These are phyloP conservation scores for Geotrichum klebahnii DNA, from an alignment of 1,139 yeast species.

Conservation along the genomic window DNA sequence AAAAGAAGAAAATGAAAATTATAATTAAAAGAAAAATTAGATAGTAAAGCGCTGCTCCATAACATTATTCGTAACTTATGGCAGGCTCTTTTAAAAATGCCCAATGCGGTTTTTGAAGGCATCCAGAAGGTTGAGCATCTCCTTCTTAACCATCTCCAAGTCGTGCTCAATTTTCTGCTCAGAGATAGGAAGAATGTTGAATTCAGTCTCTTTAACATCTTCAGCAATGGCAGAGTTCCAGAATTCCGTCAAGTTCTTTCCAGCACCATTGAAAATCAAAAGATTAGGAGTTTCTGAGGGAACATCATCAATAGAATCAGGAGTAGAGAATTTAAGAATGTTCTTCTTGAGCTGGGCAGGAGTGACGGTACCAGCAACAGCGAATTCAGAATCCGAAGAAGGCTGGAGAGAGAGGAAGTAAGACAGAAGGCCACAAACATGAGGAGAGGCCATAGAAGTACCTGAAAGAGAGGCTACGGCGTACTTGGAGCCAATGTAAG, in stretches of 20 bases:
- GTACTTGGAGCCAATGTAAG: constrained; percentile 75
- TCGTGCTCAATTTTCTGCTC: constrained; percentile 26
- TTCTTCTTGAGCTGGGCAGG: constrained; percentile 89
- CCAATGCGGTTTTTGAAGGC: constrained; percentile 23
- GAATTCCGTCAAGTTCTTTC: constrained; percentile 69
- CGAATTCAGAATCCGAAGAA: constrained; percentile 68
- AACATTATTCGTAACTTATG: background rate
- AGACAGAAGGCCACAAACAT: constrained; percentile 78
- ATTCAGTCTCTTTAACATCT: constrained; percentile 23
- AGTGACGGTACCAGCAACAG: constrained; percentile 56
- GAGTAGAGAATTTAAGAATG: constrained; percentile 74
- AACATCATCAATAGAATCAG: constrained; percentile 61
- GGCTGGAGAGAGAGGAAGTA: constrained; percentile 93
- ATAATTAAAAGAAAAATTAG: background rate
- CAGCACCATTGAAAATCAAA: constrained; percentile 91
- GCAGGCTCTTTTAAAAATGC: background rate
- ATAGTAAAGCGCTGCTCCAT: background rate
- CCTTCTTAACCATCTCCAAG: constrained; percentile 27
- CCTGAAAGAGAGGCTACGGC: constrained; percentile 93
- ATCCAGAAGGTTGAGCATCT: constrained; percentile 28
- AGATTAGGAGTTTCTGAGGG: constrained; percentile 84
- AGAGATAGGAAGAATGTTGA: constrained; percentile 29
- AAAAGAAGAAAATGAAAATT: no score
- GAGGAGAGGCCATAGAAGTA: constrained; percentile 99
- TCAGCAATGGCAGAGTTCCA: constrained; percentile 44